Conservation (phyloP, 1,139 yeast species). For the Scheffersomyces insectosa region DNA sequence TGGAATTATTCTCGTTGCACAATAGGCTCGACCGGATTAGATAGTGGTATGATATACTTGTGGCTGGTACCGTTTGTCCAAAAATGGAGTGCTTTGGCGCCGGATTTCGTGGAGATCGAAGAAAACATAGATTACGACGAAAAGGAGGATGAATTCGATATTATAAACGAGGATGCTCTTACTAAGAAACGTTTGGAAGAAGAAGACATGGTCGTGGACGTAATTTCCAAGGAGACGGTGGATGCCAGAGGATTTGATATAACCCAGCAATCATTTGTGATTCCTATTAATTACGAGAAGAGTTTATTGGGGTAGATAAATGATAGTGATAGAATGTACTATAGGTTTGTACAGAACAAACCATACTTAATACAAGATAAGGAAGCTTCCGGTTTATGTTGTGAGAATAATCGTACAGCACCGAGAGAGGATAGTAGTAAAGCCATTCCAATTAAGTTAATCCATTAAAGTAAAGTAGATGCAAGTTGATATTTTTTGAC, state of each 20-base stretch:
- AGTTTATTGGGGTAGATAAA: background rate
- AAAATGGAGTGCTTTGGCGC: slow-evolving; percentile 96
- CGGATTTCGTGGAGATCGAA: slow-evolving; percentile 93
- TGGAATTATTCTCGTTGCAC: slow-evolving; percentile 81
- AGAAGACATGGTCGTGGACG: slow-evolving; percentile 71
- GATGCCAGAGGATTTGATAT: slow-evolving; percentile 72
- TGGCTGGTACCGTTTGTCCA: slow-evolving; percentile 88
- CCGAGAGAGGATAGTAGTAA: too few species aligned
- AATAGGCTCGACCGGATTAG: slow-evolving; percentile 87
- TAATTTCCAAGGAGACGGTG: slow-evolving; percentile 56
- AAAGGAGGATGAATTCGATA: slow-evolving; percentile 89
- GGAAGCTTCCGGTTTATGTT: too few species aligned
- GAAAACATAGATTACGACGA: slow-evolving; percentile 89
- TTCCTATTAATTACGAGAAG: slow-evolving; percentile 41
- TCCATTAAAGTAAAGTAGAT: too few species aligned
- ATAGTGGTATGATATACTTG: slow-evolving; percentile 76
- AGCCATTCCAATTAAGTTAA: too few species aligned
- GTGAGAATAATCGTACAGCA: too few species aligned
- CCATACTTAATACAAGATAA: too few species aligned
- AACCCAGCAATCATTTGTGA: slow-evolving; percentile 40
- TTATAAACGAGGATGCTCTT: slow-evolving; percentile 64
- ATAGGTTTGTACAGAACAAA: too few species aligned
- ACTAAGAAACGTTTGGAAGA: slow-evolving; percentile 62
- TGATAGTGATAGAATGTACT: too few species aligned
- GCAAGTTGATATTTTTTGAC: too few species aligned